A percentile compares a stretch with the other conserved stretches of the same genome.
These are phyloP conservation scores for Amauroascus niger DNA, from an alignment of 2,329 filamentous ascomycete genomes.

Conservation along the genomic window DNA sequence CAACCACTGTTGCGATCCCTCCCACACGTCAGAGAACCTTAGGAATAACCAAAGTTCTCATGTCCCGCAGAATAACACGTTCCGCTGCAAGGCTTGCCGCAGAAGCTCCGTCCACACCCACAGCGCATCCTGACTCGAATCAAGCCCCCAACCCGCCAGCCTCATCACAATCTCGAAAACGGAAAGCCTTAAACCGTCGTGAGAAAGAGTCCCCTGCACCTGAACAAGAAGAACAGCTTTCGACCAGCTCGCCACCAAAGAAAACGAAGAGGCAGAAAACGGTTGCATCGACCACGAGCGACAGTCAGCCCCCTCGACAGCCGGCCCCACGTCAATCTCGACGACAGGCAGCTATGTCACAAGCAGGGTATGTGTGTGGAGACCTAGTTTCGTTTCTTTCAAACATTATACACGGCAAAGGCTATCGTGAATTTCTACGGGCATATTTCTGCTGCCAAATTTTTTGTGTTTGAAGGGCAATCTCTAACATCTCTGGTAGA, in stretches of 20 bases:
- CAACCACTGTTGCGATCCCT: not conserved
- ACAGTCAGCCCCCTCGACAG: constrained; percentile 26
- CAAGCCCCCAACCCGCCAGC: constrained; percentile 34
- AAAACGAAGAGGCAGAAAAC: constrained; percentile 64
- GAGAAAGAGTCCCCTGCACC: constrained; percentile 25
- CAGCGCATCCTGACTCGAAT: constrained; percentile 35
- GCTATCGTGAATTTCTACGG: not conserved
- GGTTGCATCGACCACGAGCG: constrained; percentile 38
- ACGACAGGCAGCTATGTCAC: constrained; percentile 34
- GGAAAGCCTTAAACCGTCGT: constrained; percentile 55
- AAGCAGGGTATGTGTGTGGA: constrained; percentile 31
- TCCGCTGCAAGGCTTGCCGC: constrained; percentile 82
- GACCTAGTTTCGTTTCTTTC: constrained; percentile 10
- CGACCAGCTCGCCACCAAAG: constrained; percentile 33
- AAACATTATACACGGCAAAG: not conserved
- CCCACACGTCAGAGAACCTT: not conserved
- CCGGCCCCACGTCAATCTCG: constrained; percentile 39
- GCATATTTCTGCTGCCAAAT: not conserved
- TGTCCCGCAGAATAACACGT: constrained; percentile 94
- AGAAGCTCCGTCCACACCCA: constrained; percentile 38
- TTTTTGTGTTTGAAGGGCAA: not conserved
- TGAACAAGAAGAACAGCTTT: constrained; percentile 8
- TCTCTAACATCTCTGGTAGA: constrained; percentile 31
- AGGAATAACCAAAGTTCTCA: constrained; percentile 51
- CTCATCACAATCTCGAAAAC: constrained; percentile 55